Evolutionary conservation across 2,329 filamentous ascomycete genomes (phyloP).

Genomic region (Alternaria gaisen): DNA sequence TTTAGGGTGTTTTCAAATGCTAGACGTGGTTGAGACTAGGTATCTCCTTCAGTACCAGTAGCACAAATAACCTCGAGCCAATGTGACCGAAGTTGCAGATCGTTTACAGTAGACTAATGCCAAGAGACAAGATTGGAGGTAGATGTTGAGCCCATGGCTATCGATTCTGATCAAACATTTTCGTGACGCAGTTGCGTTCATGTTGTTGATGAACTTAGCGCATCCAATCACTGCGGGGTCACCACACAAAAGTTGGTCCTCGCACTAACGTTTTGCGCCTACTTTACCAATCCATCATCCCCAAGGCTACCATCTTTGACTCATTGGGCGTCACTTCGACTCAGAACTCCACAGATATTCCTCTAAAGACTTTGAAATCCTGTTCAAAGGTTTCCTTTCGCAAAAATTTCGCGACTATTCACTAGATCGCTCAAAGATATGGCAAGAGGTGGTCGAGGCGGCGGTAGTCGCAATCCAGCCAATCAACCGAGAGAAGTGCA

Average conservation of each 20-base stretch:
- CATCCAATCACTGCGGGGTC: slow-evolving; percentile 5
- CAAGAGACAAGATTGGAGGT: neutral
- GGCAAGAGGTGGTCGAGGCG: slow-evolving; percentile 44
- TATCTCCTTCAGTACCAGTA: neutral
- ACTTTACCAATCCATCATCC: slow-evolving; percentile 6
- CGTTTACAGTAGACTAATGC: neutral
- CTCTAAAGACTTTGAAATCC: neutral
- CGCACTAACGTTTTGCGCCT: slow-evolving; percentile 10
- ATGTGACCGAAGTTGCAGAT: neutral
- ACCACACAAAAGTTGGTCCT: slow-evolving; percentile 10
- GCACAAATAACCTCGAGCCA: neutral
- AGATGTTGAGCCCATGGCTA: neutral
- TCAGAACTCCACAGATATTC: neutral
- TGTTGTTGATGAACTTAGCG: neutral
- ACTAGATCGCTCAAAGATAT: slow-evolving; percentile 25
- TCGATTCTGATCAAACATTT: neutral
- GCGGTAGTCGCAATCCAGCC: slow-evolving; percentile 49
- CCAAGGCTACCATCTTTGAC: slow-evolving; percentile 14
- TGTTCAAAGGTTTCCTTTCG: neutral
- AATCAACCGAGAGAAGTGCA: slow-evolving; percentile 54
- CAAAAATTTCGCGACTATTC: slow-evolving; percentile 33
- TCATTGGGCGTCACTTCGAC: slow-evolving; percentile 16
- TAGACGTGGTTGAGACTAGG: neutral
- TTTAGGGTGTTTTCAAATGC: neutral
- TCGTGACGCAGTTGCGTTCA: neutral